phyloP scores from a whole-genome alignment of 305 asterid species.

The Solanum aculeatissimum region DNA sequence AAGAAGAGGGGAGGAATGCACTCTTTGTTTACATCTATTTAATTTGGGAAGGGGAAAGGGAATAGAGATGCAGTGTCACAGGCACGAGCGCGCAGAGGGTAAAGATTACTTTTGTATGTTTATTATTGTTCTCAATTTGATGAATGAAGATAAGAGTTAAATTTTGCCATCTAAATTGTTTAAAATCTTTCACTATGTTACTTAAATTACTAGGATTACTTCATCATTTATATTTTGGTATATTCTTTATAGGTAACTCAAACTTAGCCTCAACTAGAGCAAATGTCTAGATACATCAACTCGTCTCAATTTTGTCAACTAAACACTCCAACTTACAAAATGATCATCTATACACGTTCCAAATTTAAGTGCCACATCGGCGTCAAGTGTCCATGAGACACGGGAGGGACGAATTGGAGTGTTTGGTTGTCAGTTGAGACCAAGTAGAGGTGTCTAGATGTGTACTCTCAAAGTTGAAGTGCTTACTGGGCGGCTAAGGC shows the following conservation, averaged over 20 bases:
- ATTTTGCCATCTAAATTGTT: not conserved
- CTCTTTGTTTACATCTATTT: not conserved
- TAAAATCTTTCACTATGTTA: not conserved
- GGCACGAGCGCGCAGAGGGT: not conserved
- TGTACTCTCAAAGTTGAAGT: not conserved
- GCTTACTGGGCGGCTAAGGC: not conserved
- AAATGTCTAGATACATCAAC: not conserved
- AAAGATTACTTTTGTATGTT: not conserved
- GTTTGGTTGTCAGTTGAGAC: not conserved
- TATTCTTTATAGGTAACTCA: not conserved
- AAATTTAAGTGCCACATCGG: not conserved
- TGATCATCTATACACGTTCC: not conserved
- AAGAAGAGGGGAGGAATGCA: not conserved
- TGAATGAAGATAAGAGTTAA: not conserved
- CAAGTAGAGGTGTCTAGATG: not conserved
- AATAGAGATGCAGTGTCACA: not conserved
- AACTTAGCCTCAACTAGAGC: not conserved
- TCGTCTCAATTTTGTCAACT: not conserved
- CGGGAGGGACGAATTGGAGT: not conserved
- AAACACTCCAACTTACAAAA: not conserved
- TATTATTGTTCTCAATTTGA: not conserved
- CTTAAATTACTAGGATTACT: not conserved
- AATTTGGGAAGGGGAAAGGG: not conserved
- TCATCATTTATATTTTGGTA: not conserved
- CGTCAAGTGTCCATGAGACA: not conserved